Conservation (phyloP, 177 flowering plant species). For the Vitis hybrid region DNA sequence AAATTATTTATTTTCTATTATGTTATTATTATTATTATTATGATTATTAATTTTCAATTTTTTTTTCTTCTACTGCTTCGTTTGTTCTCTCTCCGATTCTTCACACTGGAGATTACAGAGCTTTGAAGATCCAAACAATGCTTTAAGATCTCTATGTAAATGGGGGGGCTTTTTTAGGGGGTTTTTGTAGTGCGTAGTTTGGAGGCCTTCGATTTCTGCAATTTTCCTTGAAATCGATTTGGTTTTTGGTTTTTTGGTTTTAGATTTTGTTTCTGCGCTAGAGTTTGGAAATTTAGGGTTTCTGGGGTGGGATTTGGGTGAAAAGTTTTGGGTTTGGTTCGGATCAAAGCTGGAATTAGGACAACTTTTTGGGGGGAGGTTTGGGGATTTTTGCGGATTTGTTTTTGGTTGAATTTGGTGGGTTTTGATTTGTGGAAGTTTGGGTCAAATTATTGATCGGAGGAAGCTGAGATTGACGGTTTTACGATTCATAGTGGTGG, state of each 20-base stretch:
- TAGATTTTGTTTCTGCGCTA: slow-evolving; percentile 7
- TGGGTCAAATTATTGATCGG: background rate
- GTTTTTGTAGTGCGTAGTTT: background rate
- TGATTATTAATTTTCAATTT: background rate
- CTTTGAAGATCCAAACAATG: slow-evolving; percentile 18
- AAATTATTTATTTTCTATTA: background rate
- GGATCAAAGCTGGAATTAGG: too few species aligned
- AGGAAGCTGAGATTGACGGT: slow-evolving; percentile 3
- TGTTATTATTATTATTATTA: background rate
- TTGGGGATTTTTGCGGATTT: too few species aligned
- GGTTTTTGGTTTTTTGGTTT: background rate
- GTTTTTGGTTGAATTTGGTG: too few species aligned
- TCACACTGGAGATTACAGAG: background rate
- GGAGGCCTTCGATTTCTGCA: background rate
- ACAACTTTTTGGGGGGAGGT: too few species aligned
- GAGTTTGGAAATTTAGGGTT: slow-evolving; percentile 4
- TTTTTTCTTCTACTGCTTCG: background rate
- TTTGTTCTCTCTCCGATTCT: slow-evolving; percentile 5
- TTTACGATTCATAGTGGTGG: too few species aligned
- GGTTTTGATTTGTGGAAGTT: background rate
- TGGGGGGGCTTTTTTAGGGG: slow-evolving; percentile 4
- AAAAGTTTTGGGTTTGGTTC: too few species aligned
- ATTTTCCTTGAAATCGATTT: background rate
- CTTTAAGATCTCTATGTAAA: background rate
- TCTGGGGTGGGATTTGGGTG: slow-evolving; percentile 7